Evolutionary conservation across 352 stramenopile genomes (phyloP).

Genomic region (Pythium grandisporangium): DNA sequence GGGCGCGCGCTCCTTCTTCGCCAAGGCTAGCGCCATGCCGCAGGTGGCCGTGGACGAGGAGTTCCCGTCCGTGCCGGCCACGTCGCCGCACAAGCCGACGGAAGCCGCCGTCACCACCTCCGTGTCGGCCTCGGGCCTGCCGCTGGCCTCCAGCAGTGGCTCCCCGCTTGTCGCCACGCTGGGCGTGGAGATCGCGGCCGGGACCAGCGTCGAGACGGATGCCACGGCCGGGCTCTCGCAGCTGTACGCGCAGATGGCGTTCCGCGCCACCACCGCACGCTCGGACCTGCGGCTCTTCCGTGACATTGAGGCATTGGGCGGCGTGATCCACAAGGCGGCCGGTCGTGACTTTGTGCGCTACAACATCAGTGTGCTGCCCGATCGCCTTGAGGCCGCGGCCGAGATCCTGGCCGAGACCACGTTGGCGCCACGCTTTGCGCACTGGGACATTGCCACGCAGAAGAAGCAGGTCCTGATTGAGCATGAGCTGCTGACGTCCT

Average conservation of each 20-base stretch:
- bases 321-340: constrained; percentile 41
- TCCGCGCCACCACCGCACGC: constrained; percentile 59
- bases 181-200: constrained; percentile 50
- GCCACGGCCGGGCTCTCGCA: constrained; percentile 66
- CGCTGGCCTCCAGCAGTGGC: constrained; percentile 50
- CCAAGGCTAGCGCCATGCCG: constrained; percentile 41
- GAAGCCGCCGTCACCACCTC: constrained; percentile 24
- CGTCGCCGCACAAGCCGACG: constrained; percentile 23
- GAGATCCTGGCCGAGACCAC: constrained; percentile 78
- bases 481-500: constrained; percentile 23
- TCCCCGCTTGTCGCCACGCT: constrained; percentile 44
- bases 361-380: constrained; percentile 63
- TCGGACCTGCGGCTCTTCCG: constrained; percentile 78
- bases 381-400: constrained; percentile 53
- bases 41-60: constrained; percentile 51
- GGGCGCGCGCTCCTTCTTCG: constrained; percentile 50
- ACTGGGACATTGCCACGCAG: constrained; percentile 70
- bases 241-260: constrained; percentile 79
- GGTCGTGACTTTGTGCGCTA: constrained; percentile 74
- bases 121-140: constrained; percentile 33
- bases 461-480: constrained; percentile 61
- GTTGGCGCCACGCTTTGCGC: constrained; percentile 60
- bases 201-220: constrained; percentile 53
- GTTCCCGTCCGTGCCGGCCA: constrained; percentile 40
- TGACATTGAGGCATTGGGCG: constrained; percentile 75